Percentiles rank a stretch among this genome's conserved stretches.
These are phyloP conservation scores for Podospora appendiculata DNA, from an alignment of 495 filamentous ascomycete species.

Conservation along the genomic window DNA sequence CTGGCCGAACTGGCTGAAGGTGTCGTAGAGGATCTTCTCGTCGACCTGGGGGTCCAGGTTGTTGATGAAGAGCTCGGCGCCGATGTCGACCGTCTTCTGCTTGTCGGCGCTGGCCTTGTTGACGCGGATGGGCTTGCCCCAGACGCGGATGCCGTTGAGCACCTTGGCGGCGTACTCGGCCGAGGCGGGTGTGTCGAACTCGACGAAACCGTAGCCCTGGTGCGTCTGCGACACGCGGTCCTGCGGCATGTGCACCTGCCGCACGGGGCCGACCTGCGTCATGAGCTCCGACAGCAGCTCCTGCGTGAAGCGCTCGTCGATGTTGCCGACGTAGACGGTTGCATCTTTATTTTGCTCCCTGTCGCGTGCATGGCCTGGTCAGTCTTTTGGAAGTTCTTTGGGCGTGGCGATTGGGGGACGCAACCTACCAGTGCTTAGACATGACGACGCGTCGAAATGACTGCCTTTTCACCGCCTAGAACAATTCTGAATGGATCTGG, in stretches of 20 bases:
- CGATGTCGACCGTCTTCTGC: slow-evolving; percentile 91
- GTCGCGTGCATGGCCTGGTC: not conserved
- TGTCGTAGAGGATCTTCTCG: slow-evolving; percentile 95
- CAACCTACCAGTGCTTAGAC: slow-evolving; percentile 63
- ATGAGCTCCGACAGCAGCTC: slow-evolving; percentile 94
- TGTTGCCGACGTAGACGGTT: slow-evolving; percentile 95
- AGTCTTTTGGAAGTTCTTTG: too few species aligned
- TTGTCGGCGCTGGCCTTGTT: slow-evolving; percentile 92
- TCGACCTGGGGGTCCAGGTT: slow-evolving; percentile 93
- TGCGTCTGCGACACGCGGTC: slow-evolving; percentile 94
- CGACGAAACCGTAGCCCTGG: slow-evolving; percentile 98
- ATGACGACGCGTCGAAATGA: not conserved
- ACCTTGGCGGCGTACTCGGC: slow-evolving; percentile 95
- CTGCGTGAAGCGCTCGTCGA: slow-evolving; percentile 92
- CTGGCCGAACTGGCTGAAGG: slow-evolving; percentile 88
- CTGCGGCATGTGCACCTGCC: slow-evolving; percentile 96
- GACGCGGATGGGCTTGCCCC: slow-evolving; percentile 90
- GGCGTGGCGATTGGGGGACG: too few species aligned
- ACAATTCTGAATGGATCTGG: too few species aligned
- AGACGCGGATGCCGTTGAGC: slow-evolving; percentile 91
- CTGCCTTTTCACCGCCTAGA: too few species aligned
- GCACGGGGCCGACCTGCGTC: slow-evolving; percentile 91
- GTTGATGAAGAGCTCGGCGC: slow-evolving; percentile 94
- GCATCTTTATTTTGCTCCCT: slow-evolving; percentile 99
- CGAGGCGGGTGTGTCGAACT: slow-evolving; percentile 92